Evolutionary conservation across 1,284 basidiomycete species (phyloP).

Genomic region (Ganoderma lucidum): DNA sequence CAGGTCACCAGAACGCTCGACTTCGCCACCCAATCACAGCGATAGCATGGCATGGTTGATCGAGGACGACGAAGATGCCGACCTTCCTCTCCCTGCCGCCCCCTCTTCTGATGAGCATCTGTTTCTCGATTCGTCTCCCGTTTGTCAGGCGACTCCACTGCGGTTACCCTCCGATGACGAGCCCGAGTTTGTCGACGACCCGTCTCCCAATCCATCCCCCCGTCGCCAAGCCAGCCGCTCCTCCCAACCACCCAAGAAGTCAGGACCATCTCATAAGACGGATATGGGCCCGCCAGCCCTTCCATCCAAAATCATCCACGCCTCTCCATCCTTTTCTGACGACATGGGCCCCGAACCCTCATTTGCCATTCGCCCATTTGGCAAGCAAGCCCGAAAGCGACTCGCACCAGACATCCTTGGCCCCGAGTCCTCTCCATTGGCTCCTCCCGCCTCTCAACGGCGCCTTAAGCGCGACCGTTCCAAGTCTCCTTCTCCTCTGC

Average conservation of each 20-base stretch:
- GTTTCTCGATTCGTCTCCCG: slow-evolving; percentile 25
- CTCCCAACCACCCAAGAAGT: slow-evolving; percentile 13
- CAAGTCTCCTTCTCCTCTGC: slow-evolving; percentile 39
- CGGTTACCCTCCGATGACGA: slow-evolving; percentile 23
- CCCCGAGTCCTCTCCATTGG: slow-evolving; percentile 49
- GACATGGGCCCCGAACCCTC: slow-evolving; percentile 52
- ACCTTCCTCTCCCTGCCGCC: slow-evolving; percentile 59
- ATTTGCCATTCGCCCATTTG: slow-evolving; percentile 60
- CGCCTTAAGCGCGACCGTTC: slow-evolving; percentile 49
- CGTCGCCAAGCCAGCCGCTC: not conserved
- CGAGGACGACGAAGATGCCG: slow-evolving; percentile 56
- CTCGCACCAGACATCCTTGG: slow-evolving; percentile 41
- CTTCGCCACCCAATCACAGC: slow-evolving; percentile 26
- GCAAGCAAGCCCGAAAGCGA: slow-evolving; percentile 47
- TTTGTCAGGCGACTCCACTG: slow-evolving; percentile 3
- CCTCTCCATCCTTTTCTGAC: slow-evolving; percentile 29
- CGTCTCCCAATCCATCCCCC: not conserved
- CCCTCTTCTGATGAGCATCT: slow-evolving; percentile 21
- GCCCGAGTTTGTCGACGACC: slow-evolving; percentile 24
- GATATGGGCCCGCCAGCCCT: slow-evolving; percentile 53
- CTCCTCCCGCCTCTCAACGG: slow-evolving; percentile 51
- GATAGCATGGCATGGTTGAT: slow-evolving; percentile 68
- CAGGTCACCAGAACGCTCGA: slow-evolving; percentile 23
- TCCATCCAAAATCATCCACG: slow-evolving; percentile 39
- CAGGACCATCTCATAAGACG: slow-evolving; percentile 17